A percentile compares a stretch with the other conserved stretches of the same genome.
Evolutionary conservation across 192 early-diverging fungal genomes (phyloP).

Genomic region (Backusella psychrophila): DNA sequence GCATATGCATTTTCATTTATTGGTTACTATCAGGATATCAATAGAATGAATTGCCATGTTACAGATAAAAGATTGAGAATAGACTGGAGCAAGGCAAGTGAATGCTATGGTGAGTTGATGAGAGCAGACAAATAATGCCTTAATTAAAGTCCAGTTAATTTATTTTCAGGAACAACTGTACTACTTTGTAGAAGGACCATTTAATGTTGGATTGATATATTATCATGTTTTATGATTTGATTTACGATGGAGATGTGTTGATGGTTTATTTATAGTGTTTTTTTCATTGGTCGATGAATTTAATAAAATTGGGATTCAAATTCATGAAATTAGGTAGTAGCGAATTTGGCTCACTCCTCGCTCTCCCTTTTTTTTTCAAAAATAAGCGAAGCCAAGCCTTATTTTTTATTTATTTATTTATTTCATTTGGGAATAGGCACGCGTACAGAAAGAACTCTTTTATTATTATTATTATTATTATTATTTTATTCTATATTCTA

Average conservation of each 20-base stretch:
- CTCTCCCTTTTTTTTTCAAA: conserved; percentile 1
- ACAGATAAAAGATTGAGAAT: not conserved
- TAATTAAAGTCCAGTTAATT: not conserved
- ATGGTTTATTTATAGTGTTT: not conserved
- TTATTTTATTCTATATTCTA: not conserved
- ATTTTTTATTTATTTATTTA: no score
- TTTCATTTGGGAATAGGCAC: no score
- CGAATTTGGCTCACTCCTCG: not conserved
- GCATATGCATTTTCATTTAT: not conserved
- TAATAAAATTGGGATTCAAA: not conserved
- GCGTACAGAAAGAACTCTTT: not conserved
- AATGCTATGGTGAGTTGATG: not conserved
- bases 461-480: not conserved
- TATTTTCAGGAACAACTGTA: not conserved
- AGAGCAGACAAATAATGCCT: not conserved
- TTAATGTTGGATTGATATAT: not conserved
- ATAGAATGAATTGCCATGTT: not conserved
- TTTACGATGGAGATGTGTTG: not conserved
- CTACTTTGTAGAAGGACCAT: not conserved
- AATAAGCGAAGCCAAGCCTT: not conserved
- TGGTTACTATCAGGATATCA: not conserved
- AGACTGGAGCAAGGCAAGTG: not conserved
- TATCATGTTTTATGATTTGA: not conserved
- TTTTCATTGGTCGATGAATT: not conserved
- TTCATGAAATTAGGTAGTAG: not conserved